These are phyloP conservation scores for Fragilaria crotonensis DNA, from an alignment of 108 stramenopile species.

Conservation along the genomic window DNA sequence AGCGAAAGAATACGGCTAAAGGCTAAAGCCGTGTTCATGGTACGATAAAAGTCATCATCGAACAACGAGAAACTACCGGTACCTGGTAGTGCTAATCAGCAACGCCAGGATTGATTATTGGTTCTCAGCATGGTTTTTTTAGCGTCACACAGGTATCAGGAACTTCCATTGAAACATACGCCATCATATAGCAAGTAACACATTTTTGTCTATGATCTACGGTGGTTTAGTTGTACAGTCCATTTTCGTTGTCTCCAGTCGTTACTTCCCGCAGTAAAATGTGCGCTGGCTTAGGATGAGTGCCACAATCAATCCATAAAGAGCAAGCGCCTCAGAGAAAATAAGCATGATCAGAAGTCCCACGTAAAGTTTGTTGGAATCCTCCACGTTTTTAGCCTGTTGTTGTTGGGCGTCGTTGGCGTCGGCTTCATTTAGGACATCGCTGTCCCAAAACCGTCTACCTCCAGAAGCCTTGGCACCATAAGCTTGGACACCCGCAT, in stretches of 20 bases:
- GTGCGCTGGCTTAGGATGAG: conserved; percentile 91
- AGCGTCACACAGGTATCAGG: too few relatives aligned
- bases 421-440: conserved; percentile 56
- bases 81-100: too few relatives aligned
- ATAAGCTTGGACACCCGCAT: conserved; percentile 70
- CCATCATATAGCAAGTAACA: not conserved
- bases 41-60: too few relatives aligned
- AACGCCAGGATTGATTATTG: too few relatives aligned
- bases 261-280: too few relatives aligned
- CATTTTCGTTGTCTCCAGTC: too few relatives aligned
- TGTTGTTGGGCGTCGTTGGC: too few relatives aligned
- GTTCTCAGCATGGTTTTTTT: too few relatives aligned
- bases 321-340: conserved; percentile 95
- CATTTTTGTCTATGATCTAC: not conserved
- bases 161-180: too few relatives aligned
- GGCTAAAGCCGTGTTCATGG: too few relatives aligned
- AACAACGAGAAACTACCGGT: too few relatives aligned
- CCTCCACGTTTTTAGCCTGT: conserved; percentile 44
- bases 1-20: too few relatives aligned
- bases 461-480: conserved; percentile 85
- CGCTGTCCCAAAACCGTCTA: conserved; percentile 57
- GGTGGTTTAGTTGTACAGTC: not conserved
- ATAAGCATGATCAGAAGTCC: conserved; percentile 96
- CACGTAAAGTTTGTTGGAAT: conserved; percentile 94
- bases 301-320: conserved; percentile 97